Evolutionary conservation across 257 asterid species (phyloP), one percentile per base, ranked within the genome.

Genomic region (Primulina tabacum): DNA sequence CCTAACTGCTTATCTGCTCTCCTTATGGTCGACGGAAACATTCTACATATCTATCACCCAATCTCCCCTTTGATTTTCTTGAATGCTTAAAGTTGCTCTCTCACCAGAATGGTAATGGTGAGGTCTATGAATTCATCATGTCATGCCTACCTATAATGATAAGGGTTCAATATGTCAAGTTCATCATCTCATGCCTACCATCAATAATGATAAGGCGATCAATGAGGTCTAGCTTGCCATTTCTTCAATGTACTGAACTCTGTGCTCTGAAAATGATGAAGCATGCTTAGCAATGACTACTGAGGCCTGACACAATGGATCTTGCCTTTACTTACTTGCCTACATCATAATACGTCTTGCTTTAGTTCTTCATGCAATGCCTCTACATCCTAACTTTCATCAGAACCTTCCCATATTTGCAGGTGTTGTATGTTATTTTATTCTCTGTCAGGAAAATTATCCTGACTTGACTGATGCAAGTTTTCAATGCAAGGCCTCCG

Each of bases 321-420:
- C 76, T 83, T 76, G 70, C 82, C 75, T 85, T 88, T 80, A 77
- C 81, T 88, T 80, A 77, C 81, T 73, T 85, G 88, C 79, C 86
- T 83, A 70, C 87, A 72, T 72, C 89, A 76, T 80, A 81, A 75
- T 60, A 75, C 92, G 77, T 85, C 83, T 85, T 85, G 80, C 78
- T 80, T 88, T 89, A 81, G 85, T 79, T 80, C 91, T 72, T 74
- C 93, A 83, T 87, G 87, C 92, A 86, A 92, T 93, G 95, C 87
- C 80, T 81, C 92, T 82, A 74, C 95, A 72, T 78, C 90, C 85
- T 84, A 85, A 43, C 92, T 84, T 89, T 82, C 96, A 77, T 79
- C 96, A 84, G 95, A 82, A 77, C 76, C 86, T 86, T 82, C 89
- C 58, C 90, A 80, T 87, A 73, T 77, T 77, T 84, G 91, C 97